phyloP scores from a whole-genome alignment of 208 protist species.

The Trypanosoma conorhini region DNA sequence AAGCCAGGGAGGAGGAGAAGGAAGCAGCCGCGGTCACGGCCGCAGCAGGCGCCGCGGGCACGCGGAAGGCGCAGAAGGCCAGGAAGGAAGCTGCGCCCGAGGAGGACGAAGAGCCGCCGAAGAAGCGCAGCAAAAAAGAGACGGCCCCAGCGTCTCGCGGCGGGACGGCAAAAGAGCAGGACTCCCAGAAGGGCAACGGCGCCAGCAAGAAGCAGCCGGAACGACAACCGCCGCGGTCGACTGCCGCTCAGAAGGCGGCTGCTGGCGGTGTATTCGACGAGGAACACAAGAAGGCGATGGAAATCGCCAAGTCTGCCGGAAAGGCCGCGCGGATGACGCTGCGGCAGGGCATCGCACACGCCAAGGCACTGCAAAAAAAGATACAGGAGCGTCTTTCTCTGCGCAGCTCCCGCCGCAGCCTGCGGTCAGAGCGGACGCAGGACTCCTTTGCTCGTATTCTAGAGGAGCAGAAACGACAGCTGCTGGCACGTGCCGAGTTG shows the following conservation, averaged over 20 bases:
- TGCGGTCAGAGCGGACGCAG: conserved; percentile 45
- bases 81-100: conserved; percentile 11
- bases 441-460: conserved; percentile 73
- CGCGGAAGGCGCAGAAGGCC: neutral
- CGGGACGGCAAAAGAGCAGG: neutral
- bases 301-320: conserved; percentile 56
- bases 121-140: conserved; percentile 17
- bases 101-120: conserved; percentile 17
- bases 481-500: conserved; percentile 52
- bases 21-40: conserved; percentile 9
- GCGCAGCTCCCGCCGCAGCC: conserved; percentile 41
- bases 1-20: conserved; percentile 1
- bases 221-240: neutral
- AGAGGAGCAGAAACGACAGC: conserved; percentile 78
- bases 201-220: conserved; percentile 1
- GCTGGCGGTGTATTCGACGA: conserved; percentile 19
- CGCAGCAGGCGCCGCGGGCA: no score
- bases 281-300: conserved; percentile 56
- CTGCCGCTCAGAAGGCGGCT: neutral
- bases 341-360: conserved; percentile 47
- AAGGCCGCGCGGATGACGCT: conserved; percentile 53
- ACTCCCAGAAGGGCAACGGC: neutral
- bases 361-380: conserved; percentile 55
- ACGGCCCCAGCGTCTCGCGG: neutral
- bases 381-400: conserved; percentile 50